Percentiles rank a stretch among this genome's conserved stretches.
Conservation (phyloP, 257 asterid species). For the Solanum rostratum region DNA sequence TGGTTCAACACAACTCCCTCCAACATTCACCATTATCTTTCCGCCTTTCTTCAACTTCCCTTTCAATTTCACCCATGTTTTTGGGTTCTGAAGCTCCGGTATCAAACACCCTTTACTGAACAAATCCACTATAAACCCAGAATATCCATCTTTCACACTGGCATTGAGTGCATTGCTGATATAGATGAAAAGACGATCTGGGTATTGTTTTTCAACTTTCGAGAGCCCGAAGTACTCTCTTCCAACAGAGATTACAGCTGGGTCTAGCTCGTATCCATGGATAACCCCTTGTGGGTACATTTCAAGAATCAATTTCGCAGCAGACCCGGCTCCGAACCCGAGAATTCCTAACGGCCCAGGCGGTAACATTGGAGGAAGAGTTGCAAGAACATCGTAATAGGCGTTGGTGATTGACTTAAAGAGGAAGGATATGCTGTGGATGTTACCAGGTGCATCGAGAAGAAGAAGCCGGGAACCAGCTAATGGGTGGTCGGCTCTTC, state of each 20-base stretch:
- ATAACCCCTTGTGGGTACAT: conserved; percentile 34
- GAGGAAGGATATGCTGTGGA: conserved; percentile 78
- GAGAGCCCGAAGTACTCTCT: conserved; percentile 64
- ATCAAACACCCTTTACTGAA: conserved; percentile 62
- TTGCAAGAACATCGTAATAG: conserved; percentile 80
- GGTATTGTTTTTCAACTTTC: conserved; percentile 43
- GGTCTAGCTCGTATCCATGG: conserved; percentile 88
- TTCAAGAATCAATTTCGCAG: conserved; percentile 54
- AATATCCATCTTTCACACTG: conserved; percentile 37
- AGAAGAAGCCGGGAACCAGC: conserved; percentile 81
- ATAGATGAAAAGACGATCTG: conserved; percentile 39
- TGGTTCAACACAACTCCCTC: conserved; percentile 89
- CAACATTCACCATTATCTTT: conserved; percentile 83
- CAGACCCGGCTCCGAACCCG: conserved; percentile 91
- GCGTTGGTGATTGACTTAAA: conserved; percentile 59
- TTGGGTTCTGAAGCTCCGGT: conserved; percentile 57
- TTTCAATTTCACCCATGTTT: conserved; percentile 63
- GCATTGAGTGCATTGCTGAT: conserved; percentile 57
- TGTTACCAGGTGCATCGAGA: conserved; percentile 88
- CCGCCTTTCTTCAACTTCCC: conserved; percentile 46
- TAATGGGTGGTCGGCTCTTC: conserved; percentile 77
- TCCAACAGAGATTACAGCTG: conserved; percentile 63
- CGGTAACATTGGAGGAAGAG: conserved; percentile 66
- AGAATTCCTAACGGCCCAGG: conserved; percentile 77
- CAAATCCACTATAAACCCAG: conserved; percentile 62